phyloP scores from a whole-genome alignment of 305 asterid species.

The Solanum hybrid region DNA sequence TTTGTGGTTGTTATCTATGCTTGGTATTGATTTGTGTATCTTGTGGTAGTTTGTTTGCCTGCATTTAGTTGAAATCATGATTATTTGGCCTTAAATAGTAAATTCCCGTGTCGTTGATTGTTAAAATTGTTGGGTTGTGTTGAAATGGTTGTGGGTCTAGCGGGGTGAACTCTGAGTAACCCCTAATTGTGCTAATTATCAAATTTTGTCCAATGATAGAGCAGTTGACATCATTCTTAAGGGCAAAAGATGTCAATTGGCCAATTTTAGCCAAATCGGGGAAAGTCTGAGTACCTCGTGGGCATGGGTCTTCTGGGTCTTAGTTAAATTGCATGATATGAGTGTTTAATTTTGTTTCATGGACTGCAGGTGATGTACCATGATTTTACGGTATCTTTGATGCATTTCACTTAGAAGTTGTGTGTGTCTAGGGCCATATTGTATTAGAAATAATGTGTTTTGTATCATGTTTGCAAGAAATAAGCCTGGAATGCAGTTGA shows the following conservation, averaged over 20 bases:
- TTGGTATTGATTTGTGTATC: background rate
- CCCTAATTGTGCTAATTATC: background rate
- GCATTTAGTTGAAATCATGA: no score
- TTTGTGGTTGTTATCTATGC: background rate
- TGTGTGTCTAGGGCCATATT: no score
- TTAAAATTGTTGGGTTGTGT: background rate
- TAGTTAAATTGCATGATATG: background rate
- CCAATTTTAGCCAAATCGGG: background rate
- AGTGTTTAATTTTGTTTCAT: no score
- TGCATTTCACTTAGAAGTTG: no score
- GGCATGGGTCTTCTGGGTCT: background rate
- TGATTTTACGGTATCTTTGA: no score
- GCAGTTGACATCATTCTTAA: background rate
- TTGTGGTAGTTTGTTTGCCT: background rate
- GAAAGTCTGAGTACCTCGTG: background rate
- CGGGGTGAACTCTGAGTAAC: background rate
- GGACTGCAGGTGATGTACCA: no score
- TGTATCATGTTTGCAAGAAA: no score
- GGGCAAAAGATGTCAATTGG: background rate
- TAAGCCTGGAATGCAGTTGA: no score
- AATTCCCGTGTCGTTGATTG: background rate
- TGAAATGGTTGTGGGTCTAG: background rate
- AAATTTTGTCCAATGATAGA: background rate
- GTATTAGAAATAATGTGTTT: no score
- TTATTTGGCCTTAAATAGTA: background rate